Evolutionary conservation across 768 basidiomycete species (phyloP).

Genomic region (Mycena metata): DNA sequence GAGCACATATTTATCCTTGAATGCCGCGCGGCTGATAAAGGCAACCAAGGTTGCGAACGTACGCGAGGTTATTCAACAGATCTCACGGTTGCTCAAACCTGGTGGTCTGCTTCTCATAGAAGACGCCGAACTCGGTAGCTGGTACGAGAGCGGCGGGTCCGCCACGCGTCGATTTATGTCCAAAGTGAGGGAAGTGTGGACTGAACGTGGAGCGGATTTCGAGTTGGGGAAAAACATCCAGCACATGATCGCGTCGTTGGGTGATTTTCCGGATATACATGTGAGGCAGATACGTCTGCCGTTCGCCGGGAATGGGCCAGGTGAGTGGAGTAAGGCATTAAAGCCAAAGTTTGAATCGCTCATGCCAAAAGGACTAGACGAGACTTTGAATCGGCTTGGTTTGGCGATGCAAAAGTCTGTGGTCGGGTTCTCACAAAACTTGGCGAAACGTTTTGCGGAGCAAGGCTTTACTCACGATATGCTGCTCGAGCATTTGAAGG

Average conservation of each 20-base stretch:
- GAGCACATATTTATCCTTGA: too few relatives aligned
- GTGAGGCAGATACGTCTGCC: neutral
- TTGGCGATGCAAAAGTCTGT: neutral
- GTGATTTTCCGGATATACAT: neutral
- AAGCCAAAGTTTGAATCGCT: too few relatives aligned
- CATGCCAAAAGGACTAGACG: neutral
- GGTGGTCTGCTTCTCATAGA: conserved; percentile 24
- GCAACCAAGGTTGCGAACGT: conserved; percentile 7
- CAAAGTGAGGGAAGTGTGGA: neutral
- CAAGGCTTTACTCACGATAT: neutral
- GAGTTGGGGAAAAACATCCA: conserved; percentile 7
- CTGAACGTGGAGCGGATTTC: neutral
- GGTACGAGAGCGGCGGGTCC: neutral
- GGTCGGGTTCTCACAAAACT: neutral
- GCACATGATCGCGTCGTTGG: neutral
- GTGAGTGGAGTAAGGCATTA: conserved; percentile 4
- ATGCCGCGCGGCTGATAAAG: too few relatives aligned
- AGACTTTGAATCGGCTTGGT: neutral
- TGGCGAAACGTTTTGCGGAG: neutral
- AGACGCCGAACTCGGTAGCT: conserved; percentile 2
- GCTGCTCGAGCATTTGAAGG: too few relatives aligned
- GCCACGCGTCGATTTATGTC: neutral
- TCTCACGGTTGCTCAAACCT: conserved; percentile 11
- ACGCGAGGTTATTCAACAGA: neutral
- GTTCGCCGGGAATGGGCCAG: neutral